phyloP scores from a whole-genome alignment of 1,284 basidiomycete species.

The Apiotrichum porosum region DNA sequence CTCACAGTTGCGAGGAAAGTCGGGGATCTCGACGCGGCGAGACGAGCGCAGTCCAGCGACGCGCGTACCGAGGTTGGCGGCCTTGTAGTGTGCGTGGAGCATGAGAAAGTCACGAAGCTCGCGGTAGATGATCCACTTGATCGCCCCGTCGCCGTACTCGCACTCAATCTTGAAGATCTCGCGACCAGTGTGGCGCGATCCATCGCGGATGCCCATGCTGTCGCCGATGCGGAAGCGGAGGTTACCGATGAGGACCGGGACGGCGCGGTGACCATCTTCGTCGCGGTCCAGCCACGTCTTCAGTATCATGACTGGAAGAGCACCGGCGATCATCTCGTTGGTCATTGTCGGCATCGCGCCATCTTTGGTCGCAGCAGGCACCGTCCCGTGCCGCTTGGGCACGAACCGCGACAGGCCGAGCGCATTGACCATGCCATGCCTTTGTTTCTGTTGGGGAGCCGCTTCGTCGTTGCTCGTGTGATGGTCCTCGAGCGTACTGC shows the following conservation, averaged over 20 bases:
- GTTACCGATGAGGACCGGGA: conserved; percentile 70
- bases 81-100: conserved; percentile 83
- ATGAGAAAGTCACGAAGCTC: conserved; percentile 89
- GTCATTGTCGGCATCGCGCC: conserved; percentile 63
- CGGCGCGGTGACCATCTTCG: conserved; percentile 74
- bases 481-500: neutral
- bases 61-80: conserved; percentile 63
- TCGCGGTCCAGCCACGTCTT: conserved; percentile 89
- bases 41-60: conserved; percentile 54
- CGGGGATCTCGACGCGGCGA: conserved; percentile 71
- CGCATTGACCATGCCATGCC: neutral
- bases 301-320: conserved; percentile 74
- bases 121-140: conserved; percentile 94
- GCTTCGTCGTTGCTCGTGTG: neutral
- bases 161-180: conserved; percentile 57
- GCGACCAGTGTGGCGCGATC: conserved; percentile 28
- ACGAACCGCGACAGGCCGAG: neutral
- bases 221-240: conserved; percentile 47
- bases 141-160: conserved; percentile 92
- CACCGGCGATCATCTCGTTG: conserved; percentile 76
- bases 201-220: conserved; percentile 35
- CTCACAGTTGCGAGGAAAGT: conserved; percentile 68
- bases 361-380: neutral
- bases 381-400: neutral
- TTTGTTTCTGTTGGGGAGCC: neutral